These are phyloP conservation scores for Tinospora cordifolia DNA, from an alignment of 164 flowering plant species.

Conservation along the genomic window DNA sequence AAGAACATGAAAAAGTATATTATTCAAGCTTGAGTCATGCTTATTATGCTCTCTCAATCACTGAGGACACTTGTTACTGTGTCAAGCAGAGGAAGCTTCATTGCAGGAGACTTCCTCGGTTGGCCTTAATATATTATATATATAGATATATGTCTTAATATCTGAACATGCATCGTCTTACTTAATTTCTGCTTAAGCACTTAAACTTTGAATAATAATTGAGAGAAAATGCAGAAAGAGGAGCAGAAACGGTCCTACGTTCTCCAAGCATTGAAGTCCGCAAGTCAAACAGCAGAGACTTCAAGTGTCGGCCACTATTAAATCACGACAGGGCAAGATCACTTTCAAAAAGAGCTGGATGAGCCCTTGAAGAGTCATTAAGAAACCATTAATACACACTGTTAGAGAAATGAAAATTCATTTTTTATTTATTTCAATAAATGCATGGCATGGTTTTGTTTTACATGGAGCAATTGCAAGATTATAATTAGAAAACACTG, in stretches of 20 bases:
- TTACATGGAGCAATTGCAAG: conserved; percentile 2
- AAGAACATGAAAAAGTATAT: background rate
- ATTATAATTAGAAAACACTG: background rate
- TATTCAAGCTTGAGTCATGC: background rate
- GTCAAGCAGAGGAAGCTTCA: background rate
- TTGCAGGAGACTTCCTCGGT: background rate
- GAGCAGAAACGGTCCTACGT: background rate
- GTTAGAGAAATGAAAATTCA: background rate
- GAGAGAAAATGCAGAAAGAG: background rate
- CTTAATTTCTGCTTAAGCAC: conserved; percentile 1
- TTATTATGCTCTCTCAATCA: background rate
- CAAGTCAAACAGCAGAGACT: background rate
- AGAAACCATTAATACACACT: background rate
- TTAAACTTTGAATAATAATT: background rate
- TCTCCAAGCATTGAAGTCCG: background rate
- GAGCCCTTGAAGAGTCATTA: conserved; percentile 1
- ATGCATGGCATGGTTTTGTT: conserved; percentile 9
- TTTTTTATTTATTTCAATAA: no score
- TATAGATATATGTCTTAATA: background rate
- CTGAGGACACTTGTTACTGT: background rate
- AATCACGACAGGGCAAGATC: conserved; percentile 5
- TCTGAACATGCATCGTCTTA: no score
- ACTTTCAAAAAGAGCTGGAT: conserved; percentile 8
- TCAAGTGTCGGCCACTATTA: conserved; percentile 7
- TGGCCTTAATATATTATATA: background rate